Conservation (phyloP, 1,139 yeast species). For the Debaryomyces sp. region DNA sequence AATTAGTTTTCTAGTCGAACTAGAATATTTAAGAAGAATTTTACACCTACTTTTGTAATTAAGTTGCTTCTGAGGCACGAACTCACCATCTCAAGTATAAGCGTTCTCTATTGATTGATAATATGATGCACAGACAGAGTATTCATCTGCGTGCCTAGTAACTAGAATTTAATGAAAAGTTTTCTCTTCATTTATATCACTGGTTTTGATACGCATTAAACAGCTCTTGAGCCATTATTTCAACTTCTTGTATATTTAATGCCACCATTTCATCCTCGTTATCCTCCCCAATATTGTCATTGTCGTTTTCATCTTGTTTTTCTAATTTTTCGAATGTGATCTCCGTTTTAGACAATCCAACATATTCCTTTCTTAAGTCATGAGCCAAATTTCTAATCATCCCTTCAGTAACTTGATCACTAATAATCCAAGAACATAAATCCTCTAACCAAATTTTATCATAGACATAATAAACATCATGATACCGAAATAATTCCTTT, state of each 20-base stretch:
- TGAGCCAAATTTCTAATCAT: slow-evolving; percentile 65
- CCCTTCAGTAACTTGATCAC: slow-evolving; percentile 51
- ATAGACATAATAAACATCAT: slow-evolving; percentile 87
- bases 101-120: background rate
- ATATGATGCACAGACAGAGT: background rate
- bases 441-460: slow-evolving; percentile 82
- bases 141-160: background rate
- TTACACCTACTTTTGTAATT: no score
- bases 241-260: slow-evolving; percentile 51
- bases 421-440: slow-evolving; percentile 75
- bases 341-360: slow-evolving; percentile 25
- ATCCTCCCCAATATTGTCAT: slow-evolving; percentile 19
- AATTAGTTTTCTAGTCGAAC: background rate
- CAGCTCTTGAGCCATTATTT: slow-evolving; percentile 56
- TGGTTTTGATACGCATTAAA: slow-evolving; percentile 27
- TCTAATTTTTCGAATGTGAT: slow-evolving; percentile 43
- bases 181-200: background rate
- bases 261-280: slow-evolving; percentile 48
- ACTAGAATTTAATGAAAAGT: background rate
- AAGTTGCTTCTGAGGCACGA: no score
- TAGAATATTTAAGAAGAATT: background rate
- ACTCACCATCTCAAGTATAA: no score
- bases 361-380: slow-evolving; percentile 51
- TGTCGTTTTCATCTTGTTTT: slow-evolving; percentile 17
- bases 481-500: slow-evolving; percentile 77